Conservation (phyloP, 139 green algal species). For the Chlorella sp. region DNA sequence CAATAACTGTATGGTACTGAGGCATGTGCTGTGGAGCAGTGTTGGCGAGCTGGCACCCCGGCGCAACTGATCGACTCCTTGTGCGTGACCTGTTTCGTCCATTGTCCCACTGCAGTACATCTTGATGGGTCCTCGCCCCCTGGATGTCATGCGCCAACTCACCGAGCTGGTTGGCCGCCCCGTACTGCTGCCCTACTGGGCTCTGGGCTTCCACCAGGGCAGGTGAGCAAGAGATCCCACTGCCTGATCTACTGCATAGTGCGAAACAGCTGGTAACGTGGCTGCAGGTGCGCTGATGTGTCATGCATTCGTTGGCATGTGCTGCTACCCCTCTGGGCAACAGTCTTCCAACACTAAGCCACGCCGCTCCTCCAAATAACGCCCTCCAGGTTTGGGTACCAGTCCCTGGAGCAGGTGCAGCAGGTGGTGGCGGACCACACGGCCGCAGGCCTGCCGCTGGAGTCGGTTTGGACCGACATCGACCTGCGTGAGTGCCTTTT, state of each 20-base stretch:
- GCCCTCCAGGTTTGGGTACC: conserved; percentile 56
- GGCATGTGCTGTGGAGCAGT: no score
- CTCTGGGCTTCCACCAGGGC: conserved; percentile 79
- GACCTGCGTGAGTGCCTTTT: conserved; percentile 28
- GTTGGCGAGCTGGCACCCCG: no score
- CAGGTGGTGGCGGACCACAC: conserved; percentile 64
- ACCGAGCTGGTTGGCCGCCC: conserved; percentile 73
- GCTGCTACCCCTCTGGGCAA: not conserved
- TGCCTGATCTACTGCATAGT: not conserved
- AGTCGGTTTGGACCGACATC: conserved; percentile 71
- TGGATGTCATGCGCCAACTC: conserved; percentile 73
- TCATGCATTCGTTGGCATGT: not conserved
- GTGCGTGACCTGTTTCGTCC: not conserved
- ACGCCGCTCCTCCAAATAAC: not conserved
- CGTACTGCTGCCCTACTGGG: conserved; percentile 73
- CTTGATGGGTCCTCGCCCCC: conserved; percentile 72
- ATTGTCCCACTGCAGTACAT: not conserved
- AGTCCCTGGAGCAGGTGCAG: conserved; percentile 50
- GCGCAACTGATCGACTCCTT: not conserved
- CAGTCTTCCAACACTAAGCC: not conserved
- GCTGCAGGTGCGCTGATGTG: not conserved
- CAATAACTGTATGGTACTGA: no score
- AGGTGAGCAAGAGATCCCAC: conserved; percentile 43
- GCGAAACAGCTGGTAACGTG: not conserved
- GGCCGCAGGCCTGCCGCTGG: conserved; percentile 63